A percentile compares a stretch with the other conserved stretches of the same genome.
Evolutionary conservation across 108 stramenopile species (phyloP).

Genomic region (Nitzschia sp.): DNA sequence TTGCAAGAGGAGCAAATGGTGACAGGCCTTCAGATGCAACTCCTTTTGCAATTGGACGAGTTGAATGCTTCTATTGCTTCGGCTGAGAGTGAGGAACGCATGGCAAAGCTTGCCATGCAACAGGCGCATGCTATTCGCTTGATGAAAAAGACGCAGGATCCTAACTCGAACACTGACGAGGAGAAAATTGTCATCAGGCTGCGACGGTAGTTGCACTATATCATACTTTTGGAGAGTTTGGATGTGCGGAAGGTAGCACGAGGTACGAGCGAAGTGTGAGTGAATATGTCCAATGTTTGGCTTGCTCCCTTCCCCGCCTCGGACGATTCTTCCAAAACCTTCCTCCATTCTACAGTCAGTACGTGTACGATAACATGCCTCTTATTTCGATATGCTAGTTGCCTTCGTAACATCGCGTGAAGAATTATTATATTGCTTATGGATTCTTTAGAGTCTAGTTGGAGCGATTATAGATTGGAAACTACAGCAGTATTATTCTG

Average conservation of each 20-base stretch:
- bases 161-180: not conserved
- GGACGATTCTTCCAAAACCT: too few relatives aligned
- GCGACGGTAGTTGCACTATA: not conserved
- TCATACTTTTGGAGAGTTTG: too few relatives aligned
- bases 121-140: conserved; percentile 10
- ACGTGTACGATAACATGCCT: too few relatives aligned
- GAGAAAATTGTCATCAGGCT: conserved; percentile 5
- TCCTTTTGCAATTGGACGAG: conserved; percentile 11
- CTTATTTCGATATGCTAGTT: too few relatives aligned
- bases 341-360: too few relatives aligned
- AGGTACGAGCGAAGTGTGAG: too few relatives aligned
- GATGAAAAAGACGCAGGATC: conserved; percentile 8
- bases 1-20: conserved; percentile 15
- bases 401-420: too few relatives aligned
- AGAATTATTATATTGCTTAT: too few relatives aligned
- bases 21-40: conserved; percentile 4
- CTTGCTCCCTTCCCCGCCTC: not conserved
- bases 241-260: too few relatives aligned
- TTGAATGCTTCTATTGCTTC: conserved; percentile 4
- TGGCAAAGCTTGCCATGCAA: conserved; percentile 8
- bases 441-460: too few relatives aligned
- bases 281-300: not conserved
- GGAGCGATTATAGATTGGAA: not conserved
- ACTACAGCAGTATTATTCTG: not conserved
- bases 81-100: conserved; percentile 8